phyloP scores from a whole-genome alignment of 2,329 filamentous ascomycete genomes.

The Fusarium tupiense region DNA sequence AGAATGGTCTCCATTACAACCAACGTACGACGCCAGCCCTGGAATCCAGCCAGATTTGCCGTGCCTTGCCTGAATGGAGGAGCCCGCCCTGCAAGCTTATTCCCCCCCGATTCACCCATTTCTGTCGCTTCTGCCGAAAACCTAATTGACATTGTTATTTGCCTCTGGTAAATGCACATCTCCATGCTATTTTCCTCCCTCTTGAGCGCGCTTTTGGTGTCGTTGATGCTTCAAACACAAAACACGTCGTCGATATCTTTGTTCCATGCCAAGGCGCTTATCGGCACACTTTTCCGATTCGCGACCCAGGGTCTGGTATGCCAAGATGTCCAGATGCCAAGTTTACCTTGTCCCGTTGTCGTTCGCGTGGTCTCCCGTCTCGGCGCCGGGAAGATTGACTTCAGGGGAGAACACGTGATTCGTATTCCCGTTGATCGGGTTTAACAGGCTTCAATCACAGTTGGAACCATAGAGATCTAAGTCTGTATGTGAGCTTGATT shows the following conservation, averaged over 20 bases:
- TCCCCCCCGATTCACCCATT: background rate
- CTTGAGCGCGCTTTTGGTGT: background rate
- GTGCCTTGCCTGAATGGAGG: background rate
- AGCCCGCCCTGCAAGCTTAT: background rate
- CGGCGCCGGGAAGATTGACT: slow-evolving; percentile 1
- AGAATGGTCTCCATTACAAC: slow-evolving; percentile 12
- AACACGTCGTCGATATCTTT: slow-evolving; percentile 19
- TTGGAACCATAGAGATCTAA: background rate
- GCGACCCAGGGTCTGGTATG: slow-evolving; percentile 33
- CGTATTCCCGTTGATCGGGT: background rate
- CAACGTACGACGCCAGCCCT: slow-evolving; percentile 11
- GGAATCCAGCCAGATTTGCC: slow-evolving; percentile 16
- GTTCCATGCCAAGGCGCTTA: slow-evolving; percentile 40
- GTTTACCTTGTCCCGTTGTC: slow-evolving; percentile 26
- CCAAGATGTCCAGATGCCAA: slow-evolving; percentile 36
- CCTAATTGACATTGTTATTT: slow-evolving; percentile 4
- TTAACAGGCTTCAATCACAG: background rate
- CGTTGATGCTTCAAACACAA: background rate
- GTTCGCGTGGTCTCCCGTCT: slow-evolving; percentile 27
- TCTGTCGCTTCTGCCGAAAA: slow-evolving; percentile 2
- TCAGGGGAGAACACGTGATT: slow-evolving; percentile 19
- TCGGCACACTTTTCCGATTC: slow-evolving; percentile 43
- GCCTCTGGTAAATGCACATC: background rate
- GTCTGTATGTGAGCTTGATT: background rate
- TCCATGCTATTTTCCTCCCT: background rate